Evolutionary conservation across 208 protist genomes (phyloP).

Genomic region (Crithidia sp.): DNA sequence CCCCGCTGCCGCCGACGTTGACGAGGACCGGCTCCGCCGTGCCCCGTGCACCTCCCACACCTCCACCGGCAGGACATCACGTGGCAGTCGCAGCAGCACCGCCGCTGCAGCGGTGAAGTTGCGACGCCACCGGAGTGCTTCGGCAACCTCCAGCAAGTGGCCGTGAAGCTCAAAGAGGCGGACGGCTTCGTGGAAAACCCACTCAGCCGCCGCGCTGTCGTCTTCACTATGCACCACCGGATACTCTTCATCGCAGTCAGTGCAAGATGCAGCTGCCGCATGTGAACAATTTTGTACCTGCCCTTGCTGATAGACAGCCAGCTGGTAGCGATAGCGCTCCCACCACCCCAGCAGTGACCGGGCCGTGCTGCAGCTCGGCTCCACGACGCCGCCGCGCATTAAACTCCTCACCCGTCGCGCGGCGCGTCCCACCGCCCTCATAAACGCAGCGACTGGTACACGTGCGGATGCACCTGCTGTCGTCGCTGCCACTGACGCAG

Average conservation of each 20-base stretch:
- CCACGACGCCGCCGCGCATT: constrained; percentile 21
- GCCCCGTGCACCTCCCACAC: constrained; percentile 16
- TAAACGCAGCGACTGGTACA: neutral
- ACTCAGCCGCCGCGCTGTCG: constrained; percentile 8
- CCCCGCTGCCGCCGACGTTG: neutral
- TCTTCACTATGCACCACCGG: neutral
- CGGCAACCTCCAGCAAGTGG: constrained; percentile 22
- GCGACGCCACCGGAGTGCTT: constrained; percentile 27
- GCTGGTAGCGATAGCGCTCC: constrained; percentile 14
- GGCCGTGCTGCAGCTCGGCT: constrained; percentile 15
- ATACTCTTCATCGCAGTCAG: too few species aligned
- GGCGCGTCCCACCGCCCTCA: neutral
- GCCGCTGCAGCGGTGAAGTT: constrained; percentile 20
- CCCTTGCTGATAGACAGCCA: constrained; percentile 7
- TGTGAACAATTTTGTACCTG: too few species aligned
- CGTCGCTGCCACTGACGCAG: neutral
- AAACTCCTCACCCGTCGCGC: constrained; percentile 19
- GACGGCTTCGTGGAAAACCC: constrained; percentile 20
- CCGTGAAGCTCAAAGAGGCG: constrained; percentile 24
- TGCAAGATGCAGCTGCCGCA: too few species aligned
- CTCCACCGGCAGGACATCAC: constrained; percentile 1
- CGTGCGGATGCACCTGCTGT: neutral
- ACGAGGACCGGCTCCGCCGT: neutral
- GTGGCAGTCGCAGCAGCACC: constrained; percentile 11
- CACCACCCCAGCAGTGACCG: constrained; percentile 28